Conservation (phyloP, 2,329 filamentous ascomycete species). For the Xylaria sp. region DNA sequence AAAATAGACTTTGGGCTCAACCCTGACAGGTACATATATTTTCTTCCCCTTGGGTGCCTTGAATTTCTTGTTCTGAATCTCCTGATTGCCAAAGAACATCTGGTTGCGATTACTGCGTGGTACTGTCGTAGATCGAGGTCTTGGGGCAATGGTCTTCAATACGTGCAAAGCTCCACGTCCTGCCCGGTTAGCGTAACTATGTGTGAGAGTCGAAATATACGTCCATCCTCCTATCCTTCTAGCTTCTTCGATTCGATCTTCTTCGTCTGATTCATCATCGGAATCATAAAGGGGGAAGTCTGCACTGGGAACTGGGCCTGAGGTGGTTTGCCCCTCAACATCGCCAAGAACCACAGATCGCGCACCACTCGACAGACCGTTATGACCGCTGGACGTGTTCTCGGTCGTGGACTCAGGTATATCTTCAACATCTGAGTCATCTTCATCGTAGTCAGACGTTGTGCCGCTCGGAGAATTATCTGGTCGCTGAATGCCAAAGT, state of each 20-base stretch:
- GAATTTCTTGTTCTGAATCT: slow-evolving; percentile 69
- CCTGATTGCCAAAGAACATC: slow-evolving; percentile 63
- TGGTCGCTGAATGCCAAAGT: slow-evolving; percentile 89
- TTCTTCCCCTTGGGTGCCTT: slow-evolving; percentile 84
- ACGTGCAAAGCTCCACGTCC: slow-evolving; percentile 56
- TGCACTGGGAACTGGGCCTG: slow-evolving; percentile 67
- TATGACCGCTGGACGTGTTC: slow-evolving; percentile 32
- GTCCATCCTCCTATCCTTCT: slow-evolving; percentile 78
- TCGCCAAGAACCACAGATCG: slow-evolving; percentile 58
- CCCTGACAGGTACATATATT: slow-evolving; percentile 94
- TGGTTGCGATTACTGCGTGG: slow-evolving; percentile 65
- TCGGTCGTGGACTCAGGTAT: slow-evolving; percentile 41
- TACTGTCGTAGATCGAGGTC: slow-evolving; percentile 65
- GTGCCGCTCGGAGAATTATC: slow-evolving; percentile 79
- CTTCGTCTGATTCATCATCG: slow-evolving; percentile 80
- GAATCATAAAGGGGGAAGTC: slow-evolving; percentile 93
- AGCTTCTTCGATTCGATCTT: slow-evolving; percentile 81
- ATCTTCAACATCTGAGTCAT: slow-evolving; percentile 74
- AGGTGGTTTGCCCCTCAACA: slow-evolving; percentile 83
- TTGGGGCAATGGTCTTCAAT: slow-evolving; percentile 64
- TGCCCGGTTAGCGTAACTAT: slow-evolving; percentile 56
- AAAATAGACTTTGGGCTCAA: slow-evolving; percentile 98
- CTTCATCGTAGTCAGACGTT: slow-evolving; percentile 79
- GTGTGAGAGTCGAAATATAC: slow-evolving; percentile 72
- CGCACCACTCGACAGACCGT: slow-evolving; percentile 39